Conservation (phyloP, 768 basidiomycete species). For the Phylloporus sp. region DNA sequence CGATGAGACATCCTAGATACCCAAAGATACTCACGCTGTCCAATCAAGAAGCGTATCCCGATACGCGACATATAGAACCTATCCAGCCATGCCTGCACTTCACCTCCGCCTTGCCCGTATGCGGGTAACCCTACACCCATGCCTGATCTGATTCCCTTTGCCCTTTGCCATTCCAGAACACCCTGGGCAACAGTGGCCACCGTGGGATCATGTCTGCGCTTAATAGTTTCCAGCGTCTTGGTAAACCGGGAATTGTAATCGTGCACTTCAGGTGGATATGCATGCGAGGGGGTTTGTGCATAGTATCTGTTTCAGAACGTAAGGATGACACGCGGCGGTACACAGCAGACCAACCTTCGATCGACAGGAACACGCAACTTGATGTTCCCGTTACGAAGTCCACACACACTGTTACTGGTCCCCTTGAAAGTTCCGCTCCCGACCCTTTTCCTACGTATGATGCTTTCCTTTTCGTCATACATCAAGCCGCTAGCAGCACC, state of each 20-base stretch:
- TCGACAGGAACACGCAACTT: slow-evolving; percentile 82
- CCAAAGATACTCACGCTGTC: slow-evolving; percentile 66
- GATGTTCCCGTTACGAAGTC: slow-evolving; percentile 50
- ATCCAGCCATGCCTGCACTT: slow-evolving; percentile 95
- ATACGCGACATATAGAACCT: slow-evolving; percentile 96
- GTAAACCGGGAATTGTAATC: slow-evolving; percentile 95
- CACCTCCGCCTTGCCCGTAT: slow-evolving; percentile 67
- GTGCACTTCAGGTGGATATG: slow-evolving; percentile 89
- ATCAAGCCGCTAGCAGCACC: slow-evolving; percentile 19
- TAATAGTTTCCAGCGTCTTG: slow-evolving; percentile 80
- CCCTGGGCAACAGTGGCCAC: slow-evolving; percentile 97
- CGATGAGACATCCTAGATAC: background rate
- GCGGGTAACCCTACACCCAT: slow-evolving; percentile 25
- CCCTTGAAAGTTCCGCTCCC: slow-evolving; percentile 12
- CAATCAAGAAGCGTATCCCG: slow-evolving; percentile 94
- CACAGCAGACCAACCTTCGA: slow-evolving; percentile 51
- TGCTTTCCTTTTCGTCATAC: slow-evolving; percentile 6
- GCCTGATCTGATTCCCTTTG: slow-evolving; percentile 27
- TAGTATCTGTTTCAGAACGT: slow-evolving; percentile 61
- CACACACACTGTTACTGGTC: slow-evolving; percentile 26
- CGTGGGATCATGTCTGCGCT: slow-evolving; percentile 93
- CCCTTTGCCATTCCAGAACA: slow-evolving; percentile 92
- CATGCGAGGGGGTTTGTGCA: slow-evolving; percentile 62
- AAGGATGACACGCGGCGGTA: background rate
- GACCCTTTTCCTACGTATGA: slow-evolving; percentile 6